Evolutionary conservation across 768 basidiomycete genomes (phyloP).

Genomic region (Termitomyces sp.): DNA sequence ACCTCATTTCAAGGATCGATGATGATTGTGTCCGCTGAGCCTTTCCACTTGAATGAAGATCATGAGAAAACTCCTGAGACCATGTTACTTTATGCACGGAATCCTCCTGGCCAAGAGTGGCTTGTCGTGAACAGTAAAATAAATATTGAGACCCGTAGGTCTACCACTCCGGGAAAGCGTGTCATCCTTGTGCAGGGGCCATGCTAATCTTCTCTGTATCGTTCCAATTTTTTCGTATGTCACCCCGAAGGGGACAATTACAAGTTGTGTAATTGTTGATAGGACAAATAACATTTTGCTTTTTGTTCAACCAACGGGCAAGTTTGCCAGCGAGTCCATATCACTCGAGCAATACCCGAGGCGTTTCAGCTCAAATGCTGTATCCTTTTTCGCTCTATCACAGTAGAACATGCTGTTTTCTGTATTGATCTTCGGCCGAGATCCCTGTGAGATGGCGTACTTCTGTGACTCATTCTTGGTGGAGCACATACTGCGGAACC

Average conservation of each 20-base stretch:
- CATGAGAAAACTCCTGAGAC: not conserved
- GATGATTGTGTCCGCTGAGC: not conserved
- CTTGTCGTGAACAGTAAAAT: no score
- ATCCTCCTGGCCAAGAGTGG: no score
- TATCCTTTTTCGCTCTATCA: not conserved
- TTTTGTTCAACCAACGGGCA: constrained; percentile 19
- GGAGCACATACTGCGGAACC: not conserved
- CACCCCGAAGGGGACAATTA: constrained; percentile 79
- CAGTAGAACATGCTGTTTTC: not conserved
- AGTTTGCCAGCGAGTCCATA: no score
- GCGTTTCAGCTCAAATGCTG: no score
- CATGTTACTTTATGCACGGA: not conserved
- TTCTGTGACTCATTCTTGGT: no score
- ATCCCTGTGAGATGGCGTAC: not conserved
- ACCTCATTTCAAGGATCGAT: not conserved
- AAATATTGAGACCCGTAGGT: constrained; percentile 42
- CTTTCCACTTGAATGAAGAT: not conserved
- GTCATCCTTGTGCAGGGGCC: constrained; percentile 99
- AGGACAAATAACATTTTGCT: constrained; percentile 10
- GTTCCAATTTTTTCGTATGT: constrained; percentile 99
- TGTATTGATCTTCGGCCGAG: not conserved
- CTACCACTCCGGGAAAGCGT: constrained; percentile 95
- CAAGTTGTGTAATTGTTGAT: accelerated
- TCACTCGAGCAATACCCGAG: no score
- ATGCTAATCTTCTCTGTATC: constrained; percentile 99